Evolutionary conservation across 78 protist species (phyloP), one percentile per base, ranked within the genome.

Genomic region (Cavenderia fasciculata): DNA sequence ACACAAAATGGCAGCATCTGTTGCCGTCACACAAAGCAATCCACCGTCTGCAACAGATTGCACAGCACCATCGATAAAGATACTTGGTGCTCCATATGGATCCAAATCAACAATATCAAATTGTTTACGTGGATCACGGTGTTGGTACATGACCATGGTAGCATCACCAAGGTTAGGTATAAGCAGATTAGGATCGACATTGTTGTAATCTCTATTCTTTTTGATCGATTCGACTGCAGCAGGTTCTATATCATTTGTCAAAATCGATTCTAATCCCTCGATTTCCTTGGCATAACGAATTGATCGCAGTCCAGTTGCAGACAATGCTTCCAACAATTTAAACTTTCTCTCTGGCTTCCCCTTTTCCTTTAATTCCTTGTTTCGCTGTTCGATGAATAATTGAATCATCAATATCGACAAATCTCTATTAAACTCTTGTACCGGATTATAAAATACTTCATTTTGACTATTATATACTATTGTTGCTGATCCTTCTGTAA

Each of bases 81-180:
- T 95, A 8, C 97, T 46, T 14, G 99, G 98, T 1, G 99, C 51
- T 29, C 99, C 99, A 57, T 99, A 99, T 11, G 99, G 99, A 70
- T 99, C 99, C 18, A 99, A 94, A 65, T 99, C 99, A 16, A 99
- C 84, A 29, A 98, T 97, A 36, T 97, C 97, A 47, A 97, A 97
- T 31, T 43, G 57, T 14, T 84, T 71, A 3, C 14, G 31, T 1
- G 23, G 18, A 11, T 33, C 33, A 7, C 90, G 29, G 54, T 66
- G 34, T 18, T 84, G 34, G 56, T 72, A 41, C 94, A 94, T 93
- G 23, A 73, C 92, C 40, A 77, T 10, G 16, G 82, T 51, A 0
- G 94, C 96, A 59, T 93, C 97, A 18, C 77, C 95, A 31, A 41
- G 52, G 51, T 85, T 92, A 8, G 97, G 92, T 4, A 61, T n/a